Percentiles rank a stretch among this genome's conserved stretches.
These are phyloP conservation scores for Phytophthora sp. DNA, from an alignment of 352 stramenopile species.

Conservation along the genomic window DNA sequence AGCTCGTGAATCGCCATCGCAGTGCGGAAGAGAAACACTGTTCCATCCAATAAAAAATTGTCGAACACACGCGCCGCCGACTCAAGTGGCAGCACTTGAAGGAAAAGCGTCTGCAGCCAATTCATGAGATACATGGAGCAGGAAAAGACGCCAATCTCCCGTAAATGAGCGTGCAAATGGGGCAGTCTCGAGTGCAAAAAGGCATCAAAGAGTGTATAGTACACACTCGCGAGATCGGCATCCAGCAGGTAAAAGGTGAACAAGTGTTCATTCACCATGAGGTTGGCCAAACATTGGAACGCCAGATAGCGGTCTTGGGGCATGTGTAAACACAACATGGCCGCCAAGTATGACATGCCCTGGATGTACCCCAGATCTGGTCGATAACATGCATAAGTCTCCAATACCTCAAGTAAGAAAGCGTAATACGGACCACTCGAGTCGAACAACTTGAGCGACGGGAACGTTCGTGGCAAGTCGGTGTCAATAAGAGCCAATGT, in stretches of 20 bases:
- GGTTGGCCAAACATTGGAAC: conserved; percentile 88
- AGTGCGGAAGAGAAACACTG: conserved; percentile 82
- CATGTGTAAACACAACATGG: conserved; percentile 88
- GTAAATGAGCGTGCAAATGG: conserved; percentile 60
- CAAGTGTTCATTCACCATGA: conserved; percentile 89
- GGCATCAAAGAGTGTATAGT: conserved; percentile 84
- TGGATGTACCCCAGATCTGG: conserved; percentile 91
- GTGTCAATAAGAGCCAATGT: conserved; percentile 86
- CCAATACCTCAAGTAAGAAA: conserved; percentile 80
- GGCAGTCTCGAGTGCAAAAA: conserved; percentile 63
- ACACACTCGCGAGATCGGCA: conserved; percentile 74
- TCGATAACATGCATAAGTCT: conserved; percentile 88
- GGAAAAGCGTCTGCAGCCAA: conserved; percentile 88
- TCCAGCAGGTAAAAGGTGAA: conserved; percentile 91
- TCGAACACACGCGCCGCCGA: conserved; percentile 78
- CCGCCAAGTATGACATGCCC: conserved; percentile 90
- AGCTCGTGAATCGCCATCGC: conserved; percentile 85
- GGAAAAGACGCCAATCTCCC: conserved; percentile 57
- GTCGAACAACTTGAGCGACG: conserved; percentile 81
- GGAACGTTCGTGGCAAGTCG: conserved; percentile 87
- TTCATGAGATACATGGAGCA: conserved; percentile 90
- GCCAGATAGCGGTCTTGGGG: conserved; percentile 77
- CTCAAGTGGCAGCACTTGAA: conserved; percentile 84
- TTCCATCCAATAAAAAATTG: conserved; percentile 88
- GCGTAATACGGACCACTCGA: conserved; percentile 76